A percentile compares a stretch with the other conserved stretches of the same genome.
Evolutionary conservation across 169 alveolate genomes (phyloP).

Genomic region (Plasmodium vinckei): DNA sequence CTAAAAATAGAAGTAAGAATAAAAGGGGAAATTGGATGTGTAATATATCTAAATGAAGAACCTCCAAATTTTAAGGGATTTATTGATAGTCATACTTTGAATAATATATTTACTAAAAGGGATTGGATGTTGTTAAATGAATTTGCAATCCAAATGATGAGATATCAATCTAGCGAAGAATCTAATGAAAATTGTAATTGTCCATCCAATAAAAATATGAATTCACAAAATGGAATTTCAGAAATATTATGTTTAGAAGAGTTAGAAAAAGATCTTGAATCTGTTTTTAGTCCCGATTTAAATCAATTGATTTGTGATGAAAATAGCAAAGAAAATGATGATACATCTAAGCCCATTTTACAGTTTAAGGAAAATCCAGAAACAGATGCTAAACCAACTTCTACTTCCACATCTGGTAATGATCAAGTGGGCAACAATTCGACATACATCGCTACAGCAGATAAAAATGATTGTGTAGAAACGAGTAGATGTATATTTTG

Average conservation of each 20-base stretch:
- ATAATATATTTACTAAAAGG: conserved; percentile 78
- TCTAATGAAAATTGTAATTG: too few species aligned
- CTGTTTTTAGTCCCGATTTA: too few species aligned
- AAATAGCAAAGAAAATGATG: neutral
- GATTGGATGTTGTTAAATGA: conserved; percentile 82
- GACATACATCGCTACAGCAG: neutral
- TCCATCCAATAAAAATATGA: neutral
- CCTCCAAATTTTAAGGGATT: conserved; percentile 81
- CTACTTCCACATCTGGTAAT: neutral
- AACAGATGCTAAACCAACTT: neutral
- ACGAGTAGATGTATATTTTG: conserved; percentile 45
- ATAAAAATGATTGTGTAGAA: neutral
- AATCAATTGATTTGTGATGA: too few species aligned
- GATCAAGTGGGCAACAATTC: neutral
- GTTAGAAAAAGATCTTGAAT: too few species aligned
- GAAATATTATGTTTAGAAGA: too few species aligned
- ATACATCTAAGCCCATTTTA: neutral
- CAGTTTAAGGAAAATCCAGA: neutral
- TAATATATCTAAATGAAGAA: conserved; percentile 79
- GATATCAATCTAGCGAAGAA: conserved; percentile 10
- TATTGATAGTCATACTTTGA: conserved; percentile 84
- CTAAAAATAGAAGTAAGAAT: conserved; percentile 83
- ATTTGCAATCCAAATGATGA: conserved; percentile 84
- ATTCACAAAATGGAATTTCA: neutral
- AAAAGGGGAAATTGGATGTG: conserved; percentile 88